Conservation (phyloP, 441 rosid genomes). For the Mallotus japonicus region DNA sequence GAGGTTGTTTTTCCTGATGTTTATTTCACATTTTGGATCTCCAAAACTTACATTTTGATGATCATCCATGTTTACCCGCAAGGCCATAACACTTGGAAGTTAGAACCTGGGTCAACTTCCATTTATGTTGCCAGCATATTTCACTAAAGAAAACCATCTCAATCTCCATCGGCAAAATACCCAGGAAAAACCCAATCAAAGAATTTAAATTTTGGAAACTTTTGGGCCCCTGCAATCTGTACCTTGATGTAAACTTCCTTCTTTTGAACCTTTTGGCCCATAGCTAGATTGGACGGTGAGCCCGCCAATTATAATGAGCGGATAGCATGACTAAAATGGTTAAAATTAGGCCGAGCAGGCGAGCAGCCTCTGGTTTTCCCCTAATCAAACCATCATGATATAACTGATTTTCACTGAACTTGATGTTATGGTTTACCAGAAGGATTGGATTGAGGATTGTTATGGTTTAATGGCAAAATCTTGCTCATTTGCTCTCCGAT, state of each 20-base stretch:
- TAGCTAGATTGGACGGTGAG: neutral
- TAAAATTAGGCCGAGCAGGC: constrained; percentile 6
- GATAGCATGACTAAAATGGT: constrained; percentile 5
- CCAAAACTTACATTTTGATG: neutral
- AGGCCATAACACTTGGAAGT: neutral
- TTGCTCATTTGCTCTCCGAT: constrained; percentile 86
- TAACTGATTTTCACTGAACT: constrained; percentile 18
- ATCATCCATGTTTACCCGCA: constrained; percentile 5
- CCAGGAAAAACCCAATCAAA: neutral
- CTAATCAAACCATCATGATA: constrained; percentile 22
- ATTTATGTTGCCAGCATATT: neutral
- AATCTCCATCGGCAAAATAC: neutral
- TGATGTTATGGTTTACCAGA: constrained; percentile 30
- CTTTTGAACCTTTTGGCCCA: neutral
- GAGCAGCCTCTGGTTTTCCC: constrained; percentile 10
- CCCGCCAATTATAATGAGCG: neutral
- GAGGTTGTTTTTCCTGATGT: neutral
- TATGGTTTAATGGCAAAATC: constrained; percentile 81
- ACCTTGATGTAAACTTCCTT: neutral
- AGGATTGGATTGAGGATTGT: constrained; percentile 25
- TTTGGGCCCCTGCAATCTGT: neutral
- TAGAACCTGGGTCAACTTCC: neutral
- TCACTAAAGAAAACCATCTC: constrained; percentile 5
- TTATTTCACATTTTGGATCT: constrained; percentile 3
- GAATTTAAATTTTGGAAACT: constrained; percentile 10